Evolutionary conservation across 2,329 filamentous ascomycete genomes (phyloP).

Genomic region (Fusarium sp.): DNA sequence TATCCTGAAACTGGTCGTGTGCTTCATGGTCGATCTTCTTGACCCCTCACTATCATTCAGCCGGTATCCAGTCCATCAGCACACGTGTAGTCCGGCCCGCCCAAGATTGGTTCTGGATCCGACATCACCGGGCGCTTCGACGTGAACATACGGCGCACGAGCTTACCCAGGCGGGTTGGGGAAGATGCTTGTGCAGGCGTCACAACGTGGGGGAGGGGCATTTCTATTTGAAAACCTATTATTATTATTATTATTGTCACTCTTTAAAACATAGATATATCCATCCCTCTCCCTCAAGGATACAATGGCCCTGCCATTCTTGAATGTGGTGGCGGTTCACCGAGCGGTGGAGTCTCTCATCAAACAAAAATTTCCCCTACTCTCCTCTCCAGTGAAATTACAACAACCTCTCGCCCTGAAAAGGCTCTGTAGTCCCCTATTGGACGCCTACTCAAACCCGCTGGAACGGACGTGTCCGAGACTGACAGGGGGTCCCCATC

Average conservation of each 20-base stretch:
- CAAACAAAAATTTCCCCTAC: conserved; percentile 5
- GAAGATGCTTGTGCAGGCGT: not conserved
- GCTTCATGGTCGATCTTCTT: conserved; percentile 7
- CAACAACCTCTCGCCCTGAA: not conserved
- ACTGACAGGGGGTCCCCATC: conserved; percentile 21
- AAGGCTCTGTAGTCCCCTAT: not conserved
- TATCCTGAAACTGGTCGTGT: conserved; percentile 27
- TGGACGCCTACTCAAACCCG: conserved; percentile 4
- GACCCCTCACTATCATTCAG: conserved; percentile 7
- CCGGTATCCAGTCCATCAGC: conserved; percentile 22
- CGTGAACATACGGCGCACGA: conserved; percentile 35
- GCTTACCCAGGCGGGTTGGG: conserved; percentile 1
- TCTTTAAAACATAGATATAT: not conserved
- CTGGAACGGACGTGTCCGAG: conserved; percentile 6
- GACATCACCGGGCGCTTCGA: conserved; percentile 32
- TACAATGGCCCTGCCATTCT: conserved; percentile 8
- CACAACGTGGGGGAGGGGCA: not conserved
- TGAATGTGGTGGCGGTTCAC: conserved; percentile 1
- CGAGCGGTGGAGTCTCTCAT: conserved; percentile 26
- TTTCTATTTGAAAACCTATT: too few species aligned
- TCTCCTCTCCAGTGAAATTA: conserved; percentile 28
- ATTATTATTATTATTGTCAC: not conserved
- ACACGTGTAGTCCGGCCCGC: conserved; percentile 42
- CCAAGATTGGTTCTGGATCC: conserved; percentile 39
- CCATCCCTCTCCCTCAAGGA: not conserved